These are phyloP conservation scores for Cryptococcus floricola DNA, from an alignment of 1,284 basidiomycete species.

Conservation along the genomic window DNA sequence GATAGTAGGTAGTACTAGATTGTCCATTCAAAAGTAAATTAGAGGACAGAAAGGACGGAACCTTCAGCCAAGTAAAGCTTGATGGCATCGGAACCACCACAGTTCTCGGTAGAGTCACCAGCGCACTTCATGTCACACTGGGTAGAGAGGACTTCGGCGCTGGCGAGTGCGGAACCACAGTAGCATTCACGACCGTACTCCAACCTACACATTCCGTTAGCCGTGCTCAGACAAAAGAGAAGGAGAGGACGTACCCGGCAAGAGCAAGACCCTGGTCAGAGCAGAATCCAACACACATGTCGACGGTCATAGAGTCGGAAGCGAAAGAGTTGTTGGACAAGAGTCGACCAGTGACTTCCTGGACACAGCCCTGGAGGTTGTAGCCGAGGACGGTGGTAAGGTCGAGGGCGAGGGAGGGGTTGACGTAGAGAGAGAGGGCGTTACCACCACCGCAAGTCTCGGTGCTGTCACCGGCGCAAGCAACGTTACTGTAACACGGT, in stretches of 20 bases:
- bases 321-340: constrained; percentile 17
- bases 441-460: constrained; percentile 11
- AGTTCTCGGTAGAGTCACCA: constrained; percentile 11
- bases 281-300: constrained; percentile 26
- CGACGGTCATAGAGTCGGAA: constrained; percentile 23
- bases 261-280: constrained; percentile 3
- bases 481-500: neutral
- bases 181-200: constrained; percentile 21
- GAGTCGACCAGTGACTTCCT: constrained; percentile 20
- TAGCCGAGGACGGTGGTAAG: constrained; percentile 6
- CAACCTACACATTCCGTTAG: constrained; percentile 23
- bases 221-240: constrained; percentile 9
- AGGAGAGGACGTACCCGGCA: constrained; percentile 4
- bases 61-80: constrained; percentile 6
- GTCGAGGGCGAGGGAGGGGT: constrained; percentile 11
- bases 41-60: neutral
- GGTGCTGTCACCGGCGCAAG: constrained; percentile 11
- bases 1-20: no score
- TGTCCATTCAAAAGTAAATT: no score
- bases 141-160: constrained; percentile 13
- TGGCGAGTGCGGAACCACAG: constrained; percentile 17
- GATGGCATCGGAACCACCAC: constrained; percentile 26
- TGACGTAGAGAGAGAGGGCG: constrained; percentile 15
- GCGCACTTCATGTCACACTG: constrained; percentile 25
- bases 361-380: constrained; percentile 14